Evolutionary conservation across 768 basidiomycete genomes (phyloP), one percentile per base, ranked within the genome.

Genomic region (Trametes cubensis): DNA sequence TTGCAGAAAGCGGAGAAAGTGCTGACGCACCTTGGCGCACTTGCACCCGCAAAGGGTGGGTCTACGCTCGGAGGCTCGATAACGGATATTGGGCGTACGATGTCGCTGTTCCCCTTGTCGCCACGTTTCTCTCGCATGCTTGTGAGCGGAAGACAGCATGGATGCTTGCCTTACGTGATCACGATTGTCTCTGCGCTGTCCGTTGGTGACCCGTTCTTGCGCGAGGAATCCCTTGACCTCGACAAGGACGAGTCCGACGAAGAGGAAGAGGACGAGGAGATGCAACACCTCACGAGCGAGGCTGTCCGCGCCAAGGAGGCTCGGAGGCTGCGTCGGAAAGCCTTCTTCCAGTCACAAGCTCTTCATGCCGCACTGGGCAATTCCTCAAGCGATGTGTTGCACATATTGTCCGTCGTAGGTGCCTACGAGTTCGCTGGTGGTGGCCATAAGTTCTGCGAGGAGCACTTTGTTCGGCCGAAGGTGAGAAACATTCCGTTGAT

Each of bases 101-200:
- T 98, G 96, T 84, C 94, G 1, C 75, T 94, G 49, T 99, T 97
- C 74, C 97, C 97, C 0, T 82, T 99, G 23, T 89, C 94, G 7
- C 97, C 97, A 11, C 81, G 97, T 45, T 97, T 93, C 72, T 90
- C 95, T n/a, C 87, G 93, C 72, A 97, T 99, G 94, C 78, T 98
- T 44, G 92, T 95, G 17, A 87, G 88, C 55, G 87, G 86, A 2
- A 79, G 83, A 65, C 94, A 95, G 60, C 92, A 97, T 63, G 94
- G 88, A 44, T 94, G 94, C 70, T 73, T 99, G 53, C 92, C 95
- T 18, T 98, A 96, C 73, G 83, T 96, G 40, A 88, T 98, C 66
- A 83, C 92, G 10, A 85, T 97, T 34, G 95, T 98, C 7, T 92
- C 96, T 20, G 90, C 89, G 4, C 75, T 98, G 65, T 92, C 93